Evolutionary conservation across 768 basidiomycete species (phyloP).

Genomic region (Mycena venus): DNA sequence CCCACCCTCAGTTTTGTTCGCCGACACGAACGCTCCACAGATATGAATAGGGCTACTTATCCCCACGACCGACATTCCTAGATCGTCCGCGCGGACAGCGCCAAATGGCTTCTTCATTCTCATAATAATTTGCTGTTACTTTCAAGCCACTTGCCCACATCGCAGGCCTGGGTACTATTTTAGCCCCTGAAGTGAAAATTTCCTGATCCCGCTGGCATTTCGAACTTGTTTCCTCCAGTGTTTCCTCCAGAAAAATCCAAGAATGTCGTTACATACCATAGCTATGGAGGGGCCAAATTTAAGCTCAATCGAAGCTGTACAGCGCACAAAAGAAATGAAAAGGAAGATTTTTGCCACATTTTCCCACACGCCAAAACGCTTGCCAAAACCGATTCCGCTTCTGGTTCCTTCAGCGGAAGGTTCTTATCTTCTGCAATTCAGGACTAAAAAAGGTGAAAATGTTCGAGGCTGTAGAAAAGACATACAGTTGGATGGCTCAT

Average conservation of each 20-base stretch:
- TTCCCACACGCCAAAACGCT: not conserved
- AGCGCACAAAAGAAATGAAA: not conserved
- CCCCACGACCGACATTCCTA: too few species aligned
- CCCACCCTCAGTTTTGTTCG: too few species aligned
- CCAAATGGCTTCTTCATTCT: too few species aligned
- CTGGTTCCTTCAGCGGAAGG: too few species aligned
- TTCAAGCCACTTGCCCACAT: too few species aligned
- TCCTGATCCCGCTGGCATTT: not conserved
- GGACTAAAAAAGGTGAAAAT: not conserved
- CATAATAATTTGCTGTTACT: too few species aligned
- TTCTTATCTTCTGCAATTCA: too few species aligned
- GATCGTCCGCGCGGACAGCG: too few species aligned
- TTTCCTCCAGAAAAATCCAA: not conserved
- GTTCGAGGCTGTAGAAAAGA: constrained; percentile 7
- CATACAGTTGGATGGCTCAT: too few species aligned
- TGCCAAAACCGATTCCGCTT: not conserved
- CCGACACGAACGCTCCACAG: too few species aligned
- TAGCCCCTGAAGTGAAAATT: constrained; percentile 2
- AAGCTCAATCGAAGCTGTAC: not conserved
- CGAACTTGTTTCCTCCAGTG: not conserved
- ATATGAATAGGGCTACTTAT: too few species aligned
- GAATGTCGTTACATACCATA: not conserved
- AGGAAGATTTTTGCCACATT: not conserved
- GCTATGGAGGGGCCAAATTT: not conserved
- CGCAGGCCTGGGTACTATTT: too few species aligned